phyloP scores from a whole-genome alignment of 2,329 filamentous ascomycete species.

The Sodiomyces alkalinus region DNA sequence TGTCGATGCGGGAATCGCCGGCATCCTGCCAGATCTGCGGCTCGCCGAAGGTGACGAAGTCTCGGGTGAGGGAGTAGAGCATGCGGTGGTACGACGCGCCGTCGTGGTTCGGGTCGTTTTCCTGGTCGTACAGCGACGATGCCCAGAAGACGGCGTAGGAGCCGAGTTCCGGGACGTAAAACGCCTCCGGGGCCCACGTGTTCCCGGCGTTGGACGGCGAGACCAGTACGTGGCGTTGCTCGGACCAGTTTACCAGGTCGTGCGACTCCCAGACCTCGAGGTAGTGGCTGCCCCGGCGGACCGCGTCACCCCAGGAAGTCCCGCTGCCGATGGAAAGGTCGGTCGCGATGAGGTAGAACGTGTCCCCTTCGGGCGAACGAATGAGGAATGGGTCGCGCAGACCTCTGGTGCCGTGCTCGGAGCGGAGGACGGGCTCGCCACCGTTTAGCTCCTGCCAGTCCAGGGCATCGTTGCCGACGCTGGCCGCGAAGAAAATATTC shows the following conservation, averaged over 20 bases:
- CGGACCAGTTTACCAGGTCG: conserved; percentile 34
- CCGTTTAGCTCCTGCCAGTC: conserved; percentile 34
- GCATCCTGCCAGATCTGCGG: conserved; percentile 35
- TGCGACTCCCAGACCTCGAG: conserved; percentile 37
- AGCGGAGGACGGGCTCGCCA: conserved; percentile 28
- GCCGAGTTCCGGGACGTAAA: conserved; percentile 26
- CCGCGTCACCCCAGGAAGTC: conserved; percentile 33
- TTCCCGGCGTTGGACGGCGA: conserved; percentile 33
- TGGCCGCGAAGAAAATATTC: conserved; percentile 36
- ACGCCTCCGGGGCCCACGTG: conserved; percentile 38
- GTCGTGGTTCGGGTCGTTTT: conserved; percentile 22
- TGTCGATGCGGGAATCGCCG: conserved; percentile 34
- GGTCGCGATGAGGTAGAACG: conserved; percentile 35
- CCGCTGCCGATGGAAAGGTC: conserved; percentile 38
- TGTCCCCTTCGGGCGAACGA: conserved; percentile 31
- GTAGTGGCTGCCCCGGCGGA: conserved; percentile 30
- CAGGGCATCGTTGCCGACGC: conserved; percentile 34
- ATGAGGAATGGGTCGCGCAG: conserved; percentile 38
- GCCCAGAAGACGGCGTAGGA: conserved; percentile 31
- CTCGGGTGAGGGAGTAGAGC: conserved; percentile 33
- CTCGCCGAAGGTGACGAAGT: conserved; percentile 33
- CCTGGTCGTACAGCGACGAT: conserved; percentile 22
- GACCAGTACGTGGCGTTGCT: conserved; percentile 31
- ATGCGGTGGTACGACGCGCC: conserved; percentile 33
- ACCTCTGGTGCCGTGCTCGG: conserved; percentile 29